Evolutionary conservation across 768 basidiomycete genomes (phyloP), one percentile per base, ranked within the genome.

Genomic region (Suillus hirtellus): DNA sequence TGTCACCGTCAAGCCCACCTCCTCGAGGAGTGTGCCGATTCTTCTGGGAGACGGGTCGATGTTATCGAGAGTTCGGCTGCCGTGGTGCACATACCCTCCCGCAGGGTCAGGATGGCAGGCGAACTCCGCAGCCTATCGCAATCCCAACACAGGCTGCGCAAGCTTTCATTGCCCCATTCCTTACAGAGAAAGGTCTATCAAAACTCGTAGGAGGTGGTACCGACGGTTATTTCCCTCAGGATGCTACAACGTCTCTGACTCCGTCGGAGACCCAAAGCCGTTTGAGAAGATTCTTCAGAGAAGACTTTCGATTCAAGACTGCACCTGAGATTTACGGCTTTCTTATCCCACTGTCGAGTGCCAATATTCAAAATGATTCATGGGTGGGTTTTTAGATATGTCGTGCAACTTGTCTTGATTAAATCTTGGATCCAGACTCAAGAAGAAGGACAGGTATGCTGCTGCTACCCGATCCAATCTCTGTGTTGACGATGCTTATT

Each of bases 401-500:
- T 60, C 31, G 46, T 21, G 9, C 63, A n/a, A 21, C 42, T 2
- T 15, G 24, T 34, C 15, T 31, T 52, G 34, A 52, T 66, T 59
- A 67, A 37, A 55, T 10, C 46, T 52, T 40, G 43, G 44, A 5
- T 31, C 10, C 60, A 84, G 81, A 78, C 79, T 17, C 71, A 76
- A 35, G 80, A 84, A 65, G 84, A 85, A 63, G 82, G 81, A 6
- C 85, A 85, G 74, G 84, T 85, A 64, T 65, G 75, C 65, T 14
- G 50, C 10, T 47, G 27, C 63, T 59, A 10, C 58, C 42, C 37
- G 35, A 59, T 60, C 8, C 49, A 50, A 31, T 11, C 60, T 63
- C n/a, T 17, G 62, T 61, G 31, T 62, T 68, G 21, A 65, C 60
- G 15, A 15, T 49, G 34, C 59, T 43, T 6, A 1, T 8, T n/a